Base-by-base conservation (phyloP, 768 basidiomycete species). In the Boletus subcaerulescens region DNA sequence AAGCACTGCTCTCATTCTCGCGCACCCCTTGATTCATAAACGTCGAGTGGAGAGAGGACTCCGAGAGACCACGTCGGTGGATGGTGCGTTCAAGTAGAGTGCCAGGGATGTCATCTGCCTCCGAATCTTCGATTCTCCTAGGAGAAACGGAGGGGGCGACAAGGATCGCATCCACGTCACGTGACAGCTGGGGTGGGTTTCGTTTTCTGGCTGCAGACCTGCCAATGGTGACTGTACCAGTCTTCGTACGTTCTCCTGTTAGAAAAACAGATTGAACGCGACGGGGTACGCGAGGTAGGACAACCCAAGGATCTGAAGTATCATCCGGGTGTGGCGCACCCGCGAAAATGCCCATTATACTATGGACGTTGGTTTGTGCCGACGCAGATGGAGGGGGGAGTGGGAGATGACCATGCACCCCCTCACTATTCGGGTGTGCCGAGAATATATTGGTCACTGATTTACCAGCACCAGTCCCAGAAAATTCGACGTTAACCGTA, bases 401-500 rank as follows among this genome's bases (percentile, higher is more conserved):
- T 32, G 60, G 58, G 42, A 57, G 50, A 42, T 46, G 46, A 14
- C 54, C 48, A 29, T 45, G 52, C 40, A 46, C 15, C 20, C 31
- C 57, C 18, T 67, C 67, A 29, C 58, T 60, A 43, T 59, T 29
- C 14, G 69, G 62, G 48, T 70, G 65, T 33, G 70, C 60, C 33
- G 69, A 71, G 43, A 73, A 69, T 44, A 77, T 65, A 51, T 71
- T 80, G 20, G 80, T 77, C 50, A 82, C 73, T 8, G 82, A 80
- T 56, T 81, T 74, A n/a, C 84, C 80, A 13, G 78, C 75, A 11
- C 83, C 89, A 2, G 81, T 73, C 4, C 90, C 87, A 4, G 86
- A 90, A 71, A 98, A 98, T 75, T 97, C 95, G 52, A 99, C 96
- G 55, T 94, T 97, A 62, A 98, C 95, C 2, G 93, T 94, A 46